Percentiles rank a stretch among this genome's conserved stretches.
Evolutionary conservation across 352 stramenopile genomes (phyloP).

Genomic region (Pelagophyceae sp.): DNA sequence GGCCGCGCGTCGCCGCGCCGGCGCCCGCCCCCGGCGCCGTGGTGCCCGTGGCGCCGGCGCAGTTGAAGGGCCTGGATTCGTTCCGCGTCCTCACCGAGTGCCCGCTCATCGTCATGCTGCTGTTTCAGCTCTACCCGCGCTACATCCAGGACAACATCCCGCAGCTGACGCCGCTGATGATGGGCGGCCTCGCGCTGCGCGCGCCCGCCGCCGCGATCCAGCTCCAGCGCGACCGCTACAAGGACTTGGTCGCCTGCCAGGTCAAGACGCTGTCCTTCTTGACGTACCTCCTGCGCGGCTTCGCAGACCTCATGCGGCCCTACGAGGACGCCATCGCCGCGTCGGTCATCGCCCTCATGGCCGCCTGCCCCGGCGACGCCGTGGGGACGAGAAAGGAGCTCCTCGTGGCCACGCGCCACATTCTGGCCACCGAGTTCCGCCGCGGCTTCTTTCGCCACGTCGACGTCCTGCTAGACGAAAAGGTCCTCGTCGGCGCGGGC

Average conservation of each 20-base stretch:
- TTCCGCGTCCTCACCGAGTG: slow-evolving; percentile 92
- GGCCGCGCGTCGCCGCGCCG: not conserved
- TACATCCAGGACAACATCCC: slow-evolving; percentile 89
- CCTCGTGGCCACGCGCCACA: slow-evolving; percentile 85
- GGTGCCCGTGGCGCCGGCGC: not conserved
- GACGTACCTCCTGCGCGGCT: slow-evolving; percentile 86
- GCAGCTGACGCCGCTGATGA: slow-evolving; percentile 91
- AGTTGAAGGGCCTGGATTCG: slow-evolving; percentile 63
- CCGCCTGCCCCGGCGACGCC: slow-evolving; percentile 83
- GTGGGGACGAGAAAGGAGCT: slow-evolving; percentile 81
- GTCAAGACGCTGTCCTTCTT: slow-evolving; percentile 96
- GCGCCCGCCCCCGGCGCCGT: not conserved
- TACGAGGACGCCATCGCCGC: slow-evolving; percentile 86
- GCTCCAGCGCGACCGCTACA: slow-evolving; percentile 5
- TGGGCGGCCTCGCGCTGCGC: slow-evolving; percentile 76
- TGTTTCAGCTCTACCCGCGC: slow-evolving; percentile 94
- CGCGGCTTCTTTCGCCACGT: slow-evolving; percentile 86
- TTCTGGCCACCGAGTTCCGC: slow-evolving; percentile 94
- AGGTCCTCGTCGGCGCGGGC: slow-evolving; percentile 76
- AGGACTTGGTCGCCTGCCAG: slow-evolving; percentile 81
- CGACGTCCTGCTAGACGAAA: slow-evolving; percentile 87
- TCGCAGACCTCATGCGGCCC: slow-evolving; percentile 78
- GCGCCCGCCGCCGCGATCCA: slow-evolving; percentile 44
- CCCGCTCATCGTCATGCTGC: slow-evolving; percentile 93
- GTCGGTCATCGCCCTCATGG: slow-evolving; percentile 85